phyloP scores from a whole-genome alignment of 1,139 yeast genomes.

The Geotrichum citri-aurantii region DNA sequence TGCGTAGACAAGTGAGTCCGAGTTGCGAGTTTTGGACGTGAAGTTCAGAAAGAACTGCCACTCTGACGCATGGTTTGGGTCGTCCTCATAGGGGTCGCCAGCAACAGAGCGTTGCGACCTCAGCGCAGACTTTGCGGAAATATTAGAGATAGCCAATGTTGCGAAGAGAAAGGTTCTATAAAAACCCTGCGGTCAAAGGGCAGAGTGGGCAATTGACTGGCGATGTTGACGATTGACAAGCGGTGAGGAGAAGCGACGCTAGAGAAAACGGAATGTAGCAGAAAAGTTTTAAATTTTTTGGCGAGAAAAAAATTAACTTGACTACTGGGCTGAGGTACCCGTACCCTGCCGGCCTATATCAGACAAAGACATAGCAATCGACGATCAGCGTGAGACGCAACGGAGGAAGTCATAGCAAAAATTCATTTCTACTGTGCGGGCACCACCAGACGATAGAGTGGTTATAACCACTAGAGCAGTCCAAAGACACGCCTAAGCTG shows the following conservation, averaged over 20 bases:
- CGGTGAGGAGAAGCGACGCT: background rate
- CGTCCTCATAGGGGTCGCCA: slow-evolving; percentile 22
- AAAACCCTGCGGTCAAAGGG: background rate
- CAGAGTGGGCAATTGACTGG: background rate
- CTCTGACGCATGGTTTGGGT: slow-evolving; percentile 25
- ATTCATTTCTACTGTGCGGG: background rate
- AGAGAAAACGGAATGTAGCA: background rate
- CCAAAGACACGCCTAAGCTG: background rate
- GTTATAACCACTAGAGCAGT: background rate
- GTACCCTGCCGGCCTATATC: background rate
- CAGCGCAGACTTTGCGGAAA: background rate
- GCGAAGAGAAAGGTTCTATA: background rate
- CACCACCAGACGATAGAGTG: background rate
- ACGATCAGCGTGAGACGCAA: background rate
- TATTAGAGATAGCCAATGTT: background rate
- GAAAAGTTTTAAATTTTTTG: background rate
- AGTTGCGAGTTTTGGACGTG: slow-evolving; percentile 26
- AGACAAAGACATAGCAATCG: background rate
- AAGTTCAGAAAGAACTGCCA: slow-evolving; percentile 18
- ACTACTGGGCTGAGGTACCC: background rate
- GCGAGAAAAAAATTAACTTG: background rate
- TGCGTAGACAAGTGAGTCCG: slow-evolving; percentile 34
- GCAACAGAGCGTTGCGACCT: background rate
- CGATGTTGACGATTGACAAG: background rate
- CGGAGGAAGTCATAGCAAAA: background rate